These are phyloP conservation scores for Penicillium arizonense DNA, from an alignment of 495 filamentous ascomycete species.

Conservation along the genomic window DNA sequence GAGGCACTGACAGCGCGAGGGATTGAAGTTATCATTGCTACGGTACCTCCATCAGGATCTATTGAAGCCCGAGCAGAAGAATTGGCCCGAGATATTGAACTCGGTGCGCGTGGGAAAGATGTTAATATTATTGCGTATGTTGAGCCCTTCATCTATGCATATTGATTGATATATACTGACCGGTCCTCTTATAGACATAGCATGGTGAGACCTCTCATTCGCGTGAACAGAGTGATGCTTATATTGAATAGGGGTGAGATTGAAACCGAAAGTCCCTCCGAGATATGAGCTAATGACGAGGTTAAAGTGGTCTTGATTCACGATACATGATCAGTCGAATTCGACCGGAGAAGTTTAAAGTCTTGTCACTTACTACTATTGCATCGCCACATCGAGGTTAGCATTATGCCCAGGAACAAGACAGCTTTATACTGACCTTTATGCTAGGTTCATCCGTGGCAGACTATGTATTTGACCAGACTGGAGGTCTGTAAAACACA, in stretches of 20 bases:
- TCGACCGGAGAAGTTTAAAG: constrained; percentile 66
- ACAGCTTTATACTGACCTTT: neutral
- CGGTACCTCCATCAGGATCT: constrained; percentile 73
- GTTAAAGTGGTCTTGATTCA: constrained; percentile 76
- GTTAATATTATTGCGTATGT: constrained; percentile 88
- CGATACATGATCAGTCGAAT: constrained; percentile 89
- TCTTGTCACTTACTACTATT: constrained; percentile 81
- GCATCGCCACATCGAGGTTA: constrained; percentile 81
- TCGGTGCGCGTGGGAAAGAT: constrained; percentile 64
- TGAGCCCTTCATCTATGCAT: constrained; percentile 3
- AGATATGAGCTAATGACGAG: constrained; percentile 16
- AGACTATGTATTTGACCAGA: constrained; percentile 73
- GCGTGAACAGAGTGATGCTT: neutral
- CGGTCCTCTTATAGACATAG: constrained; percentile 53
- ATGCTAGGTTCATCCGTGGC: constrained; percentile 71
- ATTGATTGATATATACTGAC: constrained; percentile 8
- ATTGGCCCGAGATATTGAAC: constrained; percentile 61
- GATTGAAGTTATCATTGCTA: constrained; percentile 75
- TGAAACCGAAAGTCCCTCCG: constrained; percentile 1
- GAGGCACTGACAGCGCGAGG: constrained; percentile 71
- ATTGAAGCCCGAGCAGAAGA: constrained; percentile 75
- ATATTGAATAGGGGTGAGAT: constrained; percentile 45
- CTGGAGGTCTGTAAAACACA: constrained; percentile 44
- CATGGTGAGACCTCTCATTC: constrained; percentile 52
- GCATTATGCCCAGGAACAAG: neutral